Conservation (phyloP, 164 flowering plant genomes). For the Annona cherimola region DNA sequence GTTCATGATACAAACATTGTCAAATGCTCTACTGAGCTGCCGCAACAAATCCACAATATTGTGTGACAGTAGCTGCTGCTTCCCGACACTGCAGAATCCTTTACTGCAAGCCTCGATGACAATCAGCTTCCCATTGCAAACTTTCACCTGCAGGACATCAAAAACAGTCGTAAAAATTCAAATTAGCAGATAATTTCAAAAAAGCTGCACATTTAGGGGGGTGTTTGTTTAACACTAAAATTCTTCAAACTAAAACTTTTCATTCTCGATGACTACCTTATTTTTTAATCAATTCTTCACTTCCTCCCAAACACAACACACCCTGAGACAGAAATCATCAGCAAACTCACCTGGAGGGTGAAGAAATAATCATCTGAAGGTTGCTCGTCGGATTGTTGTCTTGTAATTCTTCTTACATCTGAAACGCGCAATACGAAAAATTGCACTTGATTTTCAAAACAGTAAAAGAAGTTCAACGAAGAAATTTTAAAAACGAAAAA, state of each 20-base stretch:
- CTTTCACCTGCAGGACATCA: slow-evolving; percentile 59
- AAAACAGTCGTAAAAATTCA: neutral
- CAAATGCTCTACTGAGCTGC: slow-evolving; percentile 88
- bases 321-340: neutral
- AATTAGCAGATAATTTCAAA: neutral
- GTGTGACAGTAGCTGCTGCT: slow-evolving; percentile 67
- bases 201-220: neutral
- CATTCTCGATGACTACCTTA: too few relatives aligned
- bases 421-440: slow-evolving; percentile 15
- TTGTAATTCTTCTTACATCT: slow-evolving; percentile 64
- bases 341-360: slow-evolving; percentile 64
- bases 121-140: slow-evolving; percentile 85
- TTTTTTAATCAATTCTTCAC: too few relatives aligned
- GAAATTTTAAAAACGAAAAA: too few relatives aligned
- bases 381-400: slow-evolving; percentile 40
- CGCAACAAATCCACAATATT: slow-evolving; percentile 86
- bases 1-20: slow-evolving; percentile 50
- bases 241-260: neutral
- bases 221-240: neutral
- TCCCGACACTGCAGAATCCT: slow-evolving; percentile 75
- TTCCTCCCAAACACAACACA: too few relatives aligned
- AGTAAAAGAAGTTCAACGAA: too few relatives aligned
- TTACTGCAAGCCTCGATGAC: slow-evolving; percentile 70
- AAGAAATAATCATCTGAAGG: slow-evolving; percentile 54
- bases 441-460: too few relatives aligned